Conservation (phyloP, 2,329 filamentous ascomycete species). For the Hirsutella thompsonii region DNA sequence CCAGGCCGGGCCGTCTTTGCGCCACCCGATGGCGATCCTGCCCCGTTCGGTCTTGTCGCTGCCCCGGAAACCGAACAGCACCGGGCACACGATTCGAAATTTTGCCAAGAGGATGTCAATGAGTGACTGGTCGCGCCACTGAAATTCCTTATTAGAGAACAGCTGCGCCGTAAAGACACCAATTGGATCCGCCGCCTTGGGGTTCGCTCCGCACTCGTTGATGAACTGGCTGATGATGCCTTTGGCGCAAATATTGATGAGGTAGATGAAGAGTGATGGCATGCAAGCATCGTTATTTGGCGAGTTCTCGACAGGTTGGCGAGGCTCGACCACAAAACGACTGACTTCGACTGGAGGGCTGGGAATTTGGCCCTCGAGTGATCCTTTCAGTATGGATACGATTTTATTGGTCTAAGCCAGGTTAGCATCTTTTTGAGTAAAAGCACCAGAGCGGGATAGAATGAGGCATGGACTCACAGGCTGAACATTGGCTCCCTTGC, state of each 20-base stretch:
- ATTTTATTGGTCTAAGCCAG: constrained; percentile 21
- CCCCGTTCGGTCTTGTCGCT: constrained; percentile 61
- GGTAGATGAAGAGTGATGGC: constrained; percentile 57
- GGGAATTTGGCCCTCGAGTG: constrained; percentile 36
- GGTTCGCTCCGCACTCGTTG: constrained; percentile 50
- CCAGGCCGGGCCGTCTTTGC: constrained; percentile 45
- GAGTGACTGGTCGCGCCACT: constrained; percentile 53
- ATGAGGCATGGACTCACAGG: constrained; percentile 19
- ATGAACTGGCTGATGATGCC: constrained; percentile 57
- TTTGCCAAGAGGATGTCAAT: constrained; percentile 82
- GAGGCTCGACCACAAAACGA: constrained; percentile 34
- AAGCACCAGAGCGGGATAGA: background rate
- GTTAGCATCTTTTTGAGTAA: constrained; percentile 7
- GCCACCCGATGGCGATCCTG: constrained; percentile 60
- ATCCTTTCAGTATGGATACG: constrained; percentile 33
- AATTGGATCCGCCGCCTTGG: constrained; percentile 60
- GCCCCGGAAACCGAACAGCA: constrained; percentile 73
- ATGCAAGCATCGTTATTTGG: constrained; percentile 39
- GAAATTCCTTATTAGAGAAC: constrained; percentile 56
- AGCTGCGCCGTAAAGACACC: constrained; percentile 66
- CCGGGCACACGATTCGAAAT: constrained; percentile 66
- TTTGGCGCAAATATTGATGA: constrained; percentile 67
- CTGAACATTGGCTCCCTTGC: constrained; percentile 43
- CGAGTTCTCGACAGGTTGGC: constrained; percentile 34
- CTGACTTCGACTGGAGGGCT: constrained; percentile 40